Percentiles rank a stretch among this genome's conserved stretches.
Evolutionary conservation across 2,329 filamentous ascomycete genomes (phyloP).

Genomic region (Metarhizium humberi): DNA sequence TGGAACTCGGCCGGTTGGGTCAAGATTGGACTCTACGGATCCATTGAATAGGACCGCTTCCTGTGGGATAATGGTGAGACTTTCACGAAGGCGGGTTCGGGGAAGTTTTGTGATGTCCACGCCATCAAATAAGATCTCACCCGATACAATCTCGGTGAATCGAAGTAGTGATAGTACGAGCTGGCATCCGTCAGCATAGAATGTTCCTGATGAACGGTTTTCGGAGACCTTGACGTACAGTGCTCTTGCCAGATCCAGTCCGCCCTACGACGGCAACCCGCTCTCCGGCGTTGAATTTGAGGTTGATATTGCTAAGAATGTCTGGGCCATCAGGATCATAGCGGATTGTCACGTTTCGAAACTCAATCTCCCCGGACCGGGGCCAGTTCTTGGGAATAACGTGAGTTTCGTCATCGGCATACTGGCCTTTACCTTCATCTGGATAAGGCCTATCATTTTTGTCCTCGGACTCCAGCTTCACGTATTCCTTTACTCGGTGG

Average conservation of each 20-base stretch:
- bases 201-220: background rate
- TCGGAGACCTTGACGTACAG: slow-evolving; percentile 36
- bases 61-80: slow-evolving; percentile 49
- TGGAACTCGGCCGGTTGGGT: slow-evolving; percentile 50
- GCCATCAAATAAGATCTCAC: slow-evolving; percentile 46
- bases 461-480: slow-evolving; percentile 34
- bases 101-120: slow-evolving; percentile 44
- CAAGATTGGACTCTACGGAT: slow-evolving; percentile 47
- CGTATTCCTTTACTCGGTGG: slow-evolving; percentile 40
- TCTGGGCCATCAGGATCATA: slow-evolving; percentile 36
- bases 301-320: slow-evolving; percentile 40
- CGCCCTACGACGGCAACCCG: slow-evolving; percentile 73
- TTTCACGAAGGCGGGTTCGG: slow-evolving; percentile 40
- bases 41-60: slow-evolving; percentile 49
- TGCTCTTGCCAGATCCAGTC: slow-evolving; percentile 77
- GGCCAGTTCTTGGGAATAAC: slow-evolving; percentile 36
- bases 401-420: slow-evolving; percentile 27
- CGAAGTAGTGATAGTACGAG: slow-evolving; percentile 45
- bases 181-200: slow-evolving; percentile 11
- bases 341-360: slow-evolving; percentile 40
- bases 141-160: slow-evolving; percentile 41
- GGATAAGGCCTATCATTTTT: slow-evolving; percentile 30
- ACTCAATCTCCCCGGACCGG: slow-evolving; percentile 36
- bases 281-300: slow-evolving; percentile 54
- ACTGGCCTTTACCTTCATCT: slow-evolving; percentile 27